phyloP scores from a whole-genome alignment of 75 land plant genomes.

The Chamaecyparis obtusa region DNA sequence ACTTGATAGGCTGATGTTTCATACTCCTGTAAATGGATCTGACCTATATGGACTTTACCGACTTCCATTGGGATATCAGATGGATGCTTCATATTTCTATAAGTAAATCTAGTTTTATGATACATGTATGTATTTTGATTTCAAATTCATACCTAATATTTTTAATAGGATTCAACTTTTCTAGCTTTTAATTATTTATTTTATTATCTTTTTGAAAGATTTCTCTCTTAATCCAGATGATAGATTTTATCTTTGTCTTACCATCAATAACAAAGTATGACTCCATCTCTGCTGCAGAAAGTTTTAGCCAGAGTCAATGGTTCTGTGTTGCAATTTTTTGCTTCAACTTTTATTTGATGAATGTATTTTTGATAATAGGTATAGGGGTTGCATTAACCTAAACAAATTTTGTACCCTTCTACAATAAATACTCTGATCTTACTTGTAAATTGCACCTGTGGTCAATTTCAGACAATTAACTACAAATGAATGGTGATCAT shows the following conservation, averaged over 20 bases:
- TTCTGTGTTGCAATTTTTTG: neutral
- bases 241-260: neutral
- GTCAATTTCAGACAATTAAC: neutral
- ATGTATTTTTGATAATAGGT: too few species aligned
- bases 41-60: constrained; percentile 74
- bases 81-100: constrained; percentile 98
- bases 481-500: neutral
- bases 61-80: constrained; percentile 96
- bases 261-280: neutral
- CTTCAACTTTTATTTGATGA: neutral
- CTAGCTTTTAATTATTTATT: neutral
- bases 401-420: too few species aligned
- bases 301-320: too few species aligned
- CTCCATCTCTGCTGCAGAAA: neutral
- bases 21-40: constrained; percentile 82
- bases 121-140: neutral
- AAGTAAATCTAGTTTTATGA: constrained; percentile 20
- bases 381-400: too few species aligned
- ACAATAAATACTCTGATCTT: too few species aligned
- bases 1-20: constrained; percentile 81
- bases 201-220: too few species aligned
- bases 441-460: too few species aligned
- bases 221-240: neutral
- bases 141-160: neutral
- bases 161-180: neutral